Evolutionary conservation across 2,329 filamentous ascomycete species (phyloP), one percentile per base, ranked within the genome.

Genomic region (Conoideocrella luteorostrata): DNA sequence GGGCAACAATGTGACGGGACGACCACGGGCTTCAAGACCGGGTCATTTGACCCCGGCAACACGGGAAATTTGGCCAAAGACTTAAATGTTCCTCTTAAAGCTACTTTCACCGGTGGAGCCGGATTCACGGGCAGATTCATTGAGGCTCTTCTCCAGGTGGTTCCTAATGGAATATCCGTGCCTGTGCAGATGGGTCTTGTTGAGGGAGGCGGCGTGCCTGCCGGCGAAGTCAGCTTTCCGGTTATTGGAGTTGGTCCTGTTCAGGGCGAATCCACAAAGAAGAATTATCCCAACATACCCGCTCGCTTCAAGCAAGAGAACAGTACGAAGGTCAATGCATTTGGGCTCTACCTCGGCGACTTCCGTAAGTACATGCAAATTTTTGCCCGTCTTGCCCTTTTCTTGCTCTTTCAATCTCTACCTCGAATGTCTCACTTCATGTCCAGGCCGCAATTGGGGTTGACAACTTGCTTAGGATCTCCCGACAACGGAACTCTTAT

Each of bases 351-450:
- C 18, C 28, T 40, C 5, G 40, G 40, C 4, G 39, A 42, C 21
- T 38, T 45, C 15, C 38, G 44, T 45, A 32, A 41, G 43, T 41
- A 17, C 5, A 37, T n/a, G n/a, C n/a, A n/a, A n/a, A n/a, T n/a
- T 29, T 15, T 20, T 4, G n/a, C n/a, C n/a, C 15, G 32, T 34
- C 20, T n/a, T 3, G 3, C 32, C 15, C 32, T 20, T 34, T n/a
- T n/a, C n/a, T n/a, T n/a, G n/a, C n/a, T n/a, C n/a, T n/a, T n/a
- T n/a, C n/a, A n/a, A n/a, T n/a, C n/a, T n/a, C n/a, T n/a, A n/a
- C n/a, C n/a, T n/a, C n/a, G n/a, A n/a, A n/a, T n/a, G n/a, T n/a
- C n/a, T n/a, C n/a, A n/a, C n/a, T n/a, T n/a, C n/a, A n/a, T n/a
- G n/a, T n/a, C n/a, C n/a, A n/a, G n/a, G n/a, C n/a, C n/a, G n/a